Base-by-base conservation (phyloP, 2,329 filamentous ascomycete genomes). In the Ophidiomyces ophidiicola region DNA sequence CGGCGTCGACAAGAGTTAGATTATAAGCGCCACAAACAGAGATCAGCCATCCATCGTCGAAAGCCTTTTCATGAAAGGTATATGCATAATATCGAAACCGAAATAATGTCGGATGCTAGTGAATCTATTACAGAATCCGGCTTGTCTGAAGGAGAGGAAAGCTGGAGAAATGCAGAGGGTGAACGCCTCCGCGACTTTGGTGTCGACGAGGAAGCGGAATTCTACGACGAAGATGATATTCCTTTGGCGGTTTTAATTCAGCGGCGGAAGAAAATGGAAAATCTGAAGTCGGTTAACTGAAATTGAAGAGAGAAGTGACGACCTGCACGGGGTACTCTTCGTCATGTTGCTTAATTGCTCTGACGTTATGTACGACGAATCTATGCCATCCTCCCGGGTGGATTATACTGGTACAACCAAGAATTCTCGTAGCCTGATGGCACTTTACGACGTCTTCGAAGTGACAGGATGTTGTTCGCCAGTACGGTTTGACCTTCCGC, bases 181-280 rank as follows among this genome's bases (percentile, higher is more conserved):
- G 75, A 79, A 46, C 57, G 73, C 14, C 57, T 80, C 15, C 60
- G 69, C 12, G 76, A 80, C 46, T 80, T 78, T 51, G 76, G 76
- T 0, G 72, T 80, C 3, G 76, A 79, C 49, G 75, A 78, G 52
- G 72, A 76, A 20, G 74, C 77, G 45, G 69, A 74, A 43, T 45
- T 45, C 12, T 45, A 45, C 23, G 44, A 45, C 46, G 69, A 74
- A 41, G 75, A 79, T 44, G 68, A 78, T 49, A 53, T 78, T 10
- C 75, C 76, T 2, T 53, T 80, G 35, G 67, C 65, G 4, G 62
- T 74, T 44, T 52, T 79, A 8, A 58, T 78, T 25, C 20, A 37
- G 25, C 33, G 21, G 15, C 34, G 32, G 17, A 40, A 31, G 26
- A 33, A 39, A 15, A 21, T 10, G 11, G 25, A 36, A 20, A 17